phyloP scores from a whole-genome alignment of 106 monocot species.

The Platanthera zijinensis region DNA sequence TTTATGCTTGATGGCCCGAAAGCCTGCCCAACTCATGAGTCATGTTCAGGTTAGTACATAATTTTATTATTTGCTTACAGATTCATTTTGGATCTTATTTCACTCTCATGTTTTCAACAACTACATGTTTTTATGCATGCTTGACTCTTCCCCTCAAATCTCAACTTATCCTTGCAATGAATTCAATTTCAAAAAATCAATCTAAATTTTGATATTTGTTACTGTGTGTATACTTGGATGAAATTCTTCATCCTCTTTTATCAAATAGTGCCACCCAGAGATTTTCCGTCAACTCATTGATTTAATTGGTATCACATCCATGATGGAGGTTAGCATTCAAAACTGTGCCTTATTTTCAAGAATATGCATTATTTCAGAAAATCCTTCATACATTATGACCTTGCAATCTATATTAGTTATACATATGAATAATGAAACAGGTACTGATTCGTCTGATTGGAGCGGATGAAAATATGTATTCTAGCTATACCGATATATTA shows the following conservation, averaged over 20 bases:
- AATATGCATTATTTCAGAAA: background rate
- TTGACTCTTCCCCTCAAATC: background rate
- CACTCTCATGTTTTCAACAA: background rate
- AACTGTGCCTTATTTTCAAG: background rate
- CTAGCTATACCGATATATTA: conserved; percentile 53
- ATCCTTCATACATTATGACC: background rate
- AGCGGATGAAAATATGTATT: conserved; percentile 84
- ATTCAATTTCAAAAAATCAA: background rate
- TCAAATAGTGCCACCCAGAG: conserved; percentile 68
- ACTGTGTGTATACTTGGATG: background rate
- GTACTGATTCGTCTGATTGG: conserved; percentile 86
- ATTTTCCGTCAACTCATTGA: conserved; percentile 80
- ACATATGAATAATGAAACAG: conserved; percentile 23
- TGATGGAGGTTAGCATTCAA: conserved; percentile 73
- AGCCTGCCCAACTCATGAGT: conserved; percentile 48
- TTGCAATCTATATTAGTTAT: background rate
- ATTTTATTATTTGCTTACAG: background rate
- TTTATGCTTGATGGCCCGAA: conserved; percentile 66
- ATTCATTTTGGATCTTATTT: conserved; percentile 1
- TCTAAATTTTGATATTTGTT: background rate
- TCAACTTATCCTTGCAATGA: background rate
- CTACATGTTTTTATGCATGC: background rate
- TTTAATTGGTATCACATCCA: conserved; percentile 93
- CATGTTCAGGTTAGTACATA: conserved; percentile 61
- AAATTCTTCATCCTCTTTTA: background rate